A percentile compares a stretch with the other conserved stretches of the same genome.
These are phyloP conservation scores for Botrytis fragariae DNA, from an alignment of 2,329 filamentous ascomycete species.

Conservation along the genomic window DNA sequence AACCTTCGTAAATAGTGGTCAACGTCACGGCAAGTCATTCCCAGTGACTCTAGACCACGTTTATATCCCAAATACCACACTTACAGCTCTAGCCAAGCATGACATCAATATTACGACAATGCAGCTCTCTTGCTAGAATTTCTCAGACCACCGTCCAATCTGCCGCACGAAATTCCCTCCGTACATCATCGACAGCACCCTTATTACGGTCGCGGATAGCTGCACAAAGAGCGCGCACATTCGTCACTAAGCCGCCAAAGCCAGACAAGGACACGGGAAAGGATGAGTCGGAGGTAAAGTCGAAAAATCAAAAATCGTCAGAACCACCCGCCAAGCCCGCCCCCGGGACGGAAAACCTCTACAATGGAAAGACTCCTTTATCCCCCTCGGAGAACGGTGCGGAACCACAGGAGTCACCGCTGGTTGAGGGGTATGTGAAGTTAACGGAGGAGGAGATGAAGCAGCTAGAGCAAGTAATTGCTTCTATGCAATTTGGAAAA, in stretches of 20 bases:
- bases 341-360: constrained; percentile 46
- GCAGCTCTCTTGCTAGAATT: constrained; percentile 63
- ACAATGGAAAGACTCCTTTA: constrained; percentile 43
- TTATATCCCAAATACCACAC: constrained; percentile 3
- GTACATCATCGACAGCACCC: constrained; percentile 42
- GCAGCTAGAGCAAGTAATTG: constrained; percentile 56
- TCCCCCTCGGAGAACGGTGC: constrained; percentile 29
- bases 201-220: constrained; percentile 41
- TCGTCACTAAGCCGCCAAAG: constrained; percentile 26
- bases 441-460: constrained; percentile 56
- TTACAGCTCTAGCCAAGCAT: constrained; percentile 47
- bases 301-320: constrained; percentile 39
- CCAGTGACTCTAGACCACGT: constrained; percentile 25
- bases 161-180: constrained; percentile 48
- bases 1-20: constrained; percentile 28
- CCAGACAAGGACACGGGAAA: constrained; percentile 28
- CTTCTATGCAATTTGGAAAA: constrained; percentile 55
- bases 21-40: constrained; percentile 25
- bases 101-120: constrained; percentile 65
- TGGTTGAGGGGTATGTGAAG: constrained; percentile 36
- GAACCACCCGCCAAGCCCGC: constrained; percentile 34
- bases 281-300: constrained; percentile 30
- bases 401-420: constrained; percentile 36
- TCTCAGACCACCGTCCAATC: constrained; percentile 55
- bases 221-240: constrained; percentile 32